These are phyloP conservation scores for Anthostomella pinea DNA, from an alignment of 2,329 filamentous ascomycete genomes.

Conservation along the genomic window DNA sequence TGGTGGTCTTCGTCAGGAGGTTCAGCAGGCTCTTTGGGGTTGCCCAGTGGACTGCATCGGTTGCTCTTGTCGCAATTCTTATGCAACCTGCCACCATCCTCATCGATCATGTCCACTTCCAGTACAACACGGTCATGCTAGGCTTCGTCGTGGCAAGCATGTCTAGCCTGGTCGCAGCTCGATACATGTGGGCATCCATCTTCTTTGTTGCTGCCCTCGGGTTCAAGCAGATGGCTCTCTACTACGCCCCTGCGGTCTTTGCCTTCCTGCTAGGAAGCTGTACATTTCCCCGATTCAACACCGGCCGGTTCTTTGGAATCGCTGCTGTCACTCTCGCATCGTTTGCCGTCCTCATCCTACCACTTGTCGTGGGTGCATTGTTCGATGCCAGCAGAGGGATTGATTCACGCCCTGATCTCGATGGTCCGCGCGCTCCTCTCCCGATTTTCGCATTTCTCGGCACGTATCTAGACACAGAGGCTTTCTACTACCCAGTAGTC, in stretches of 20 bases:
- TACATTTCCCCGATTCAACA: slow-evolving; percentile 68
- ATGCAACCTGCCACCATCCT: slow-evolving; percentile 90
- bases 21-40: slow-evolving; percentile 75
- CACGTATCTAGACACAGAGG: slow-evolving; percentile 57
- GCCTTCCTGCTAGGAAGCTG: slow-evolving; percentile 87
- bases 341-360: slow-evolving; percentile 73
- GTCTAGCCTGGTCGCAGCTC: slow-evolving; percentile 82
- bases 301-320: slow-evolving; percentile 70
- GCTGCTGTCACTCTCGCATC: slow-evolving; percentile 68
- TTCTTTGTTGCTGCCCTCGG: slow-evolving; percentile 94
- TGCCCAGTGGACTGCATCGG: slow-evolving; percentile 75
- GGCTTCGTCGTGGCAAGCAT: slow-evolving; percentile 83
- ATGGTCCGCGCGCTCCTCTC: slow-evolving; percentile 58
- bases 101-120: slow-evolving; percentile 81
- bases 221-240: slow-evolving; percentile 99
- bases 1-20: slow-evolving; percentile 79
- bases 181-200: slow-evolving; percentile 82
- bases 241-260: slow-evolving; percentile 92
- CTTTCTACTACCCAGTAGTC: slow-evolving; percentile 70
- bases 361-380: slow-evolving; percentile 69
- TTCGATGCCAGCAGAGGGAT: slow-evolving; percentile 67
- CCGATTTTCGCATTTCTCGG: slow-evolving; percentile 59
- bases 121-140: slow-evolving; percentile 99
- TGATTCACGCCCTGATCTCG: slow-evolving; percentile 52
- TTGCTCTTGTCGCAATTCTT: slow-evolving; percentile 84